A percentile compares a stretch with the other conserved stretches of the same genome.
phyloP scores from a whole-genome alignment of 2,329 filamentous ascomycete genomes.

The Exserohilum rostratum region DNA sequence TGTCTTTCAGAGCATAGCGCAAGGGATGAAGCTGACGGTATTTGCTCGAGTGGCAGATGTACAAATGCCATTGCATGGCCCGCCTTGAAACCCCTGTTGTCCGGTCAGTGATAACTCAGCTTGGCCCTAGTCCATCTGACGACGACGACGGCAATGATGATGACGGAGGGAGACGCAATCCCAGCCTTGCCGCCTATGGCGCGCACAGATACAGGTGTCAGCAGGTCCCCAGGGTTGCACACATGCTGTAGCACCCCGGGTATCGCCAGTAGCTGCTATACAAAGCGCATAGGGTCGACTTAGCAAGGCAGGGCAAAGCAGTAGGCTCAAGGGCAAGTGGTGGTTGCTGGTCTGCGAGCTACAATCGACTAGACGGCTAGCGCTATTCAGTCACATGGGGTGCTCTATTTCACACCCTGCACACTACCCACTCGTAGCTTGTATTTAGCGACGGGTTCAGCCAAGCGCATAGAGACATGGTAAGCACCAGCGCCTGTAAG shows the following conservation, averaged over 20 bases:
- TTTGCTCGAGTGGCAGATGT: not conserved
- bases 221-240: not conserved
- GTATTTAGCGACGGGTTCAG: slow-evolving; percentile 8
- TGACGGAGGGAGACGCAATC: not conserved
- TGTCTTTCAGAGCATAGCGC: not conserved
- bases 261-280: slow-evolving; percentile 4
- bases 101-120: not conserved
- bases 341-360: slow-evolving; percentile 9
- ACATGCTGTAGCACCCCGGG: not conserved
- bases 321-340: slow-evolving; percentile 7
- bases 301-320: slow-evolving; percentile 5
- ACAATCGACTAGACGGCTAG: slow-evolving; percentile 12
- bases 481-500: slow-evolving; percentile 6
- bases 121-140: not conserved
- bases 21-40: not conserved
- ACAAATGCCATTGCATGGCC: not conserved
- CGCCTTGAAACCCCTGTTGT: not conserved
- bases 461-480: slow-evolving; percentile 6
- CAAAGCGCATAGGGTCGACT: slow-evolving; percentile 3
- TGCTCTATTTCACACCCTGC: slow-evolving; percentile 5
- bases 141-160: not conserved
- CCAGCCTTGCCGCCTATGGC: not conserved
- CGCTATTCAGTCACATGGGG: slow-evolving; percentile 7
- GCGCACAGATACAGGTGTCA: slow-evolving; percentile 1
- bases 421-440: slow-evolving; percentile 3